Base-by-base conservation (phyloP, 257 asterid species). In the Hygrophila difformis region DNA sequence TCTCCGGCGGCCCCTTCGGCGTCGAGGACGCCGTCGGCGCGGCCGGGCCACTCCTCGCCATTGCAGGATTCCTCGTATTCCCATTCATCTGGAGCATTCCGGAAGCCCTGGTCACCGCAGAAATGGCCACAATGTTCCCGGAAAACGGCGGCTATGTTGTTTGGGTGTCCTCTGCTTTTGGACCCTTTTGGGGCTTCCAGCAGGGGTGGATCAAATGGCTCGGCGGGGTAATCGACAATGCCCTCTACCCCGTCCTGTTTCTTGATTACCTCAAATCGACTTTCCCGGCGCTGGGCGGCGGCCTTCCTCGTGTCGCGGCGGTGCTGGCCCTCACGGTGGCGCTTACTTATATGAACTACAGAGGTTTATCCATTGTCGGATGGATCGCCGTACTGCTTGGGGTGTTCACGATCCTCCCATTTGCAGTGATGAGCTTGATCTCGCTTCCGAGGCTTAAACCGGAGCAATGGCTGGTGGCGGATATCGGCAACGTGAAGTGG, bases 141-240 rank as follows among this genome's bases (percentile, higher is more conserved):
- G 93, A 81, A 62, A 74, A 81, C 15, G 76, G 93, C 1, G 87
- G 93, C 9, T 81, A 81, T 37, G 93, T 81, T 3, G 84, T 77
- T 28, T 81, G 93, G 93, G 87, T 81, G 24, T 63, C 93, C 0
- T 69, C 93, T 4, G 87, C 93, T 43, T 49, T 81, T 41, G 93
- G 93, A 0, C 84, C 93, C 0, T 81, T 71, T 11, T 81, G 79
- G 87, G 93, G 87, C 0, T 81, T 81, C 62, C 93, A 81, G 51
- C 93, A 68, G 31, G 93, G 93, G 6, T 77, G 78, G 81, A 67
- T 81, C 81, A 81, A 81, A 35, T 81, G 93, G 93, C 65, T 77
- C 0, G 64, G 93, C 57, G 93, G 93, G 12, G 93, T 81, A 3
- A 71, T 81, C 0, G 93, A 74, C 31, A 81, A 81, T 13, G 87